A percentile compares a stretch with the other conserved stretches of the same genome.
These are phyloP conservation scores for Gracilaria domingensis DNA, from an alignment of 23 red algal genomes.

Conservation along the genomic window DNA sequence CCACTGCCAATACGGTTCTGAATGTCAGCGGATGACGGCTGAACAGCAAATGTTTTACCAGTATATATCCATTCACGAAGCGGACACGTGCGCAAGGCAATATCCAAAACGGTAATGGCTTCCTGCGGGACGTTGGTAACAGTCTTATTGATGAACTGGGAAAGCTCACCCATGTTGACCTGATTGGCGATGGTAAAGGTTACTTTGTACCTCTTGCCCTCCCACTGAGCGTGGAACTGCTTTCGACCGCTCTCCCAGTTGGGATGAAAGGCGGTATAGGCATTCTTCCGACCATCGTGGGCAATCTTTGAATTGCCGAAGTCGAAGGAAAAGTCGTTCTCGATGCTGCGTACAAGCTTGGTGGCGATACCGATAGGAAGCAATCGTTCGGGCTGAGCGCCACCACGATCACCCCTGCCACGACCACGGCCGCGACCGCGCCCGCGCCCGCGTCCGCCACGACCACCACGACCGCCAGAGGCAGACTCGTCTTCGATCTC, in stretches of 20 bases:
- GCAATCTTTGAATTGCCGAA: conserved; percentile 62
- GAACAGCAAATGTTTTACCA: conserved; percentile 54
- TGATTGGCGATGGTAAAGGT: conserved; percentile 40
- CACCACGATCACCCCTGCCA: conserved; percentile 1
- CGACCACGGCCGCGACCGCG: conserved; percentile 45
- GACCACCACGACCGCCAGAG: conserved; percentile 52
- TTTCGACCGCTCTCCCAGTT: conserved; percentile 30
- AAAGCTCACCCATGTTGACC: conserved; percentile 58
- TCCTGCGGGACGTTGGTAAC: conserved; percentile 51
- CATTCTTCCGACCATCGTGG: conserved; percentile 80
- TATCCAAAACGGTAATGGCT: conserved; percentile 59
- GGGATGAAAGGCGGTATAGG: conserved; percentile 46
- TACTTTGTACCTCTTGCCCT: conserved; percentile 61
- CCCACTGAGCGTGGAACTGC: conserved; percentile 31
- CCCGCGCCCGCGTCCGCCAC: conserved; percentile 56
- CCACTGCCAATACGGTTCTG: conserved; percentile 49
- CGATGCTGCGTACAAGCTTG: conserved; percentile 54
- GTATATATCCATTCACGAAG: conserved; percentile 64
- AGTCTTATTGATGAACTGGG: conserved; percentile 54
- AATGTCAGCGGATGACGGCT: conserved; percentile 6
- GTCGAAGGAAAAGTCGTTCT: conserved; percentile 23
- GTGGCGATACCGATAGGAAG: conserved; percentile 67
- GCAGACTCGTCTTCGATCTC: conserved; percentile 57
- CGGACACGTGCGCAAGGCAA: conserved; percentile 68
- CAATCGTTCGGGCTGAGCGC: conserved; percentile 46